Evolutionary conservation across 225 moss, liverwort and hornwort species (phyloP), one percentile per base, ranked within the genome.

Genomic region (Polytrichum formosum): DNA sequence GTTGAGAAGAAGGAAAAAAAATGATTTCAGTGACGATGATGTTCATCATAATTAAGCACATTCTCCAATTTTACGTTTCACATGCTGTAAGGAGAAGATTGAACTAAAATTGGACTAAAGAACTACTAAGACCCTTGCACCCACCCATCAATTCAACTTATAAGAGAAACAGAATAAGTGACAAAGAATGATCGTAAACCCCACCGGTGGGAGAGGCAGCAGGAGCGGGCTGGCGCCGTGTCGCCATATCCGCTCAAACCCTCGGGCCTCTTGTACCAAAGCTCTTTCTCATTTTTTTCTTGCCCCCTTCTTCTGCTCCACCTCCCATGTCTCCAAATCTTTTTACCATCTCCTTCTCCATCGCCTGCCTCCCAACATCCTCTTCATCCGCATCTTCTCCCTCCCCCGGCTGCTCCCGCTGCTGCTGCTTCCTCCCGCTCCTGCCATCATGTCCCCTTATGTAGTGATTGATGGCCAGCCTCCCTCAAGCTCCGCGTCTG

Each of bases 211-310:
- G 67, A 54, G 67, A 26, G 20, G 69, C 54, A 29, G 69, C 55
- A 69, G 69, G 69, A 56, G 56, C 55, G 31, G 69, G 69, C 28
- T 55, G 56, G 18, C 56, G 69, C 1, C 69, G 69, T 16, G 69
- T 56, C 19, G 69, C 69, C 69, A 69, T 69, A 18, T 10, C 33
- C 27, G 19, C 23, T 20, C 8, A 23, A 58, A 58, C 20, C 58
- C 23, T 20, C 7, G n/a, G n/a, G 23, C n/a, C 21, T 23, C 58
- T 23, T 9, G 3, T 2, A 21, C 21, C 23, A 20, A n/a, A 58
- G n/a, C 23, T 9, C 6, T 58, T 20, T 22, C 58, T 20, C 6
- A 0, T 8, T 23, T 22, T 9, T 0, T 20, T 1, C 58, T 23
- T 23, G 58, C 58, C 6, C 6, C 4, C 21, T 21, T n/a, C 58